These are phyloP conservation scores for Pseudogymnoascus sp. DNA, from an alignment of 2,329 filamentous ascomycete species.

Conservation along the genomic window DNA sequence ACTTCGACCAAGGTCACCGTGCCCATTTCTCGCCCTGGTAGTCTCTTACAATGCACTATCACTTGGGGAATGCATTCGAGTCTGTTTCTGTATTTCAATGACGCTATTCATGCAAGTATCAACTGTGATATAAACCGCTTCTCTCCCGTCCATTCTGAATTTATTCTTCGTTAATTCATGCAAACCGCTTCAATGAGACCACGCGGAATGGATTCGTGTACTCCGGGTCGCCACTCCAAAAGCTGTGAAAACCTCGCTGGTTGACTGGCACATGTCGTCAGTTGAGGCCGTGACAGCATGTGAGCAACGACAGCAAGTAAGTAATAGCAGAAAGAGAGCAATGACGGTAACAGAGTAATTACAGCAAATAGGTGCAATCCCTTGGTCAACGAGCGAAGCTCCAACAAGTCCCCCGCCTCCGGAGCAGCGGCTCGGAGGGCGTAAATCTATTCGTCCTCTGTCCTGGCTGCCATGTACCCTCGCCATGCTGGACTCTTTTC, in stretches of 20 bases:
- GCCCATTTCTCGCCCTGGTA: neutral
- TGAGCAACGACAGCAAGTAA: neutral
- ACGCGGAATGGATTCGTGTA: neutral
- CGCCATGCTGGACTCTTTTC: no score
- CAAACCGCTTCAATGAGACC: no score
- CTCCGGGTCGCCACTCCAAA: neutral
- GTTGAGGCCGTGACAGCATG: neutral
- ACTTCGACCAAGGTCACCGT: neutral
- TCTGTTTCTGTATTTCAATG: neutral
- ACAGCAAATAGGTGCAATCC: no score
- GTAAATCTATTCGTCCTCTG: no score
- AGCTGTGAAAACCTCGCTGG: neutral
- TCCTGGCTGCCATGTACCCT: no score
- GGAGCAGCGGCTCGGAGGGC: no score
- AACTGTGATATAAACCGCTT: neutral
- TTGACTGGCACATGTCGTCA: no score
- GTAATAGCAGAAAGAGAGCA: neutral
- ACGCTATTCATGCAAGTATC: neutral
- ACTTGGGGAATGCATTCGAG: neutral
- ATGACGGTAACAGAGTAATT: neutral
- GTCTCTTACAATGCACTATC: neutral
- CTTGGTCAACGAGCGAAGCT: neutral
- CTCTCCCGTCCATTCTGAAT: neutral
- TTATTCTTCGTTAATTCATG: no score
- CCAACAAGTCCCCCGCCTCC: neutral